phyloP scores from a whole-genome alignment of 257 asterid genomes.

The Nicotiana tomentosiformis region DNA sequence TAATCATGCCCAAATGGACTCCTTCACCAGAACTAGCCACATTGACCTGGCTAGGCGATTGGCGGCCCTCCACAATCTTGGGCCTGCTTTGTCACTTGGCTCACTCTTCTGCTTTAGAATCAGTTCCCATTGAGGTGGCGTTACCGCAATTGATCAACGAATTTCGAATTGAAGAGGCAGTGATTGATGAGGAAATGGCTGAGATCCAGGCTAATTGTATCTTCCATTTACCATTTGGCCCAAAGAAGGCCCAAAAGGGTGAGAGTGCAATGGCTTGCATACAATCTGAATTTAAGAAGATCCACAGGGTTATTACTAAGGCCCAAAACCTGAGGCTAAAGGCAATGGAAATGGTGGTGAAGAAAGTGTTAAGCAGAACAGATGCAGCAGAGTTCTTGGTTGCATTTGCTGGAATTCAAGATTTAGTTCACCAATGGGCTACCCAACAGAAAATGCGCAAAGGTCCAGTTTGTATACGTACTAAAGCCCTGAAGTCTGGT shows the following conservation, averaged over 20 bases:
- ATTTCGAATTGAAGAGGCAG: slow-evolving; percentile 74
- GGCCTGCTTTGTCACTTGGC: slow-evolving; percentile 47
- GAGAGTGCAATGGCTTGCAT: slow-evolving; percentile 29
- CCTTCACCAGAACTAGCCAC: slow-evolving; percentile 64
- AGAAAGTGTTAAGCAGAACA: slow-evolving; percentile 57
- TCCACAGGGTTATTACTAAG: slow-evolving; percentile 58
- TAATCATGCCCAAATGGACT: slow-evolving; percentile 64
- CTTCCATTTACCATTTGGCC: slow-evolving; percentile 65
- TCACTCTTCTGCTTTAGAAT: slow-evolving; percentile 32
- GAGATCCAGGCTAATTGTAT: slow-evolving; percentile 80
- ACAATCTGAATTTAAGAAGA: slow-evolving; percentile 53
- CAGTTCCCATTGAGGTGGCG: slow-evolving; percentile 35
- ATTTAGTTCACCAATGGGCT: slow-evolving; percentile 47
- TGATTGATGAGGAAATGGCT: slow-evolving; percentile 79
- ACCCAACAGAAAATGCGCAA: slow-evolving; percentile 26
- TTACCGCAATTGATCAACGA: slow-evolving; percentile 54
- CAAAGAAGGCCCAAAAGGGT: not conserved
- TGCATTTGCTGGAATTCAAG: slow-evolving; percentile 64
- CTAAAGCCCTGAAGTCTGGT: slow-evolving; percentile 20
- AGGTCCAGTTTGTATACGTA: slow-evolving; percentile 23
- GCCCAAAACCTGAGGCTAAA: slow-evolving; percentile 73
- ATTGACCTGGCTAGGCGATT: slow-evolving; percentile 74
- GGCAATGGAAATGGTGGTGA: slow-evolving; percentile 53
- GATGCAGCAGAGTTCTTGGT: slow-evolving; percentile 84
- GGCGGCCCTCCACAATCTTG: slow-evolving; percentile 81